Evolutionary conservation across 1,284 basidiomycete species (phyloP).

Genomic region (Chondrostereum purpureum): DNA sequence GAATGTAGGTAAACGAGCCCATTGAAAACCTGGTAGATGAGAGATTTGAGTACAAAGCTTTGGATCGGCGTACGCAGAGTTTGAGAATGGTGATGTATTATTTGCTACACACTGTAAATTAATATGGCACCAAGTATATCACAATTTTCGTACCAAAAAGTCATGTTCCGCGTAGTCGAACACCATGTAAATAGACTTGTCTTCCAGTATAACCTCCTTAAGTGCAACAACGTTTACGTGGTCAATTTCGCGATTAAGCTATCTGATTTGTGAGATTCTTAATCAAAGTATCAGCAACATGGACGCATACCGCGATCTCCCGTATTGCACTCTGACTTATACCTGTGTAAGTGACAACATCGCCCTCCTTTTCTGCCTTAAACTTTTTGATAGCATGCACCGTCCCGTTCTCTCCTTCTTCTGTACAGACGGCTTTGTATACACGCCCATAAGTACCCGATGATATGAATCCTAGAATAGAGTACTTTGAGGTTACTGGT

Average conservation of each 20-base stretch:
- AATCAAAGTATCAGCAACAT: no score
- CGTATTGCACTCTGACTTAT: slow-evolving; percentile 96
- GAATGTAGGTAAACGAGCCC: slow-evolving; percentile 94
- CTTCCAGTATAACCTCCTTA: slow-evolving; percentile 93
- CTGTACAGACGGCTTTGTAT: slow-evolving; percentile 88
- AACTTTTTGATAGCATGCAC: slow-evolving; percentile 99
- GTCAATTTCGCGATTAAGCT: slow-evolving; percentile 91
- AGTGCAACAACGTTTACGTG: slow-evolving; percentile 92
- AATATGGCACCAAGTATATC: slow-evolving; percentile 6
- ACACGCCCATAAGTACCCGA: slow-evolving; percentile 97
- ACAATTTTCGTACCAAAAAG: slow-evolving; percentile 65
- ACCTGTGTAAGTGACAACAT: slow-evolving; percentile 89
- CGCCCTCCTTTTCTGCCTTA: slow-evolving; percentile 98
- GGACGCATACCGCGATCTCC: slow-evolving; percentile 81
- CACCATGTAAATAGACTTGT: slow-evolving; percentile 98
- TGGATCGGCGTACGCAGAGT: slow-evolving; percentile 76
- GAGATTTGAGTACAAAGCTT: slow-evolving; percentile 79
- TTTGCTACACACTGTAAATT: slow-evolving; percentile 63
- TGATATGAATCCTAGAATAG: slow-evolving; percentile 94
- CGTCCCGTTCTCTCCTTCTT: slow-evolving; percentile 56
- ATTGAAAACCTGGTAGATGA: slow-evolving; percentile 94
- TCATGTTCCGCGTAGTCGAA: slow-evolving; percentile 99
- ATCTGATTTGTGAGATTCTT: slow-evolving; percentile 2
- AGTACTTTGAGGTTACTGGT: slow-evolving; percentile 76
- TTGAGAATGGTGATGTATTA: slow-evolving; percentile 96